These are phyloP conservation scores for Botrytis deweyae DNA, from an alignment of 2,329 filamentous ascomycete species.

Conservation along the genomic window DNA sequence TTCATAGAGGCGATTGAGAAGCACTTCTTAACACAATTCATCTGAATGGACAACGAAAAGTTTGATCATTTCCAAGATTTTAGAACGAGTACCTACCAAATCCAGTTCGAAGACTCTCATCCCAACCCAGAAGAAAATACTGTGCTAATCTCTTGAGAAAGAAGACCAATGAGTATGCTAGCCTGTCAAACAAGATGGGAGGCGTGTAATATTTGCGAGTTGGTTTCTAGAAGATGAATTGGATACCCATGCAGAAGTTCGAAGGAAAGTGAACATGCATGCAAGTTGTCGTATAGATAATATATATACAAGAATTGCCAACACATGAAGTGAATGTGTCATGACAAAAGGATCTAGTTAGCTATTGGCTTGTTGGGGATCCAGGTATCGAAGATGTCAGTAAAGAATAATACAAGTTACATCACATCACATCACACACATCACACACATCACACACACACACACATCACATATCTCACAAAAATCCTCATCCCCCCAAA, in stretches of 20 bases:
- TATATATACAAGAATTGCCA: not conserved
- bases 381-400: not conserved
- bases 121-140: not conserved
- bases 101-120: not conserved
- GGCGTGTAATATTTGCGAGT: not conserved
- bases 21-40: not conserved
- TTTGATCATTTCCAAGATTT: not conserved
- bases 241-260: not conserved
- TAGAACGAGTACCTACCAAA: not conserved
- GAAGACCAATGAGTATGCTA: not conserved
- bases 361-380: not conserved
- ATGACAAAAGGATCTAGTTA: too few relatives aligned
- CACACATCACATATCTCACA: not conserved
- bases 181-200: not conserved
- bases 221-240: not conserved
- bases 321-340: not conserved
- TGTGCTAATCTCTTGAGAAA: not conserved
- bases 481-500: not conserved
- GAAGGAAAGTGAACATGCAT: too few relatives aligned
- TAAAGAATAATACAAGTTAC: not conserved
- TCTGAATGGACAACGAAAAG: not conserved
- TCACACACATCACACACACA: not conserved
- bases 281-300: not conserved
- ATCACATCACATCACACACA: not conserved
- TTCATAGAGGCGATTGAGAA: not conserved